Conservation (phyloP, 352 stramenopile species). For the Globisporangium alternatum region DNA sequence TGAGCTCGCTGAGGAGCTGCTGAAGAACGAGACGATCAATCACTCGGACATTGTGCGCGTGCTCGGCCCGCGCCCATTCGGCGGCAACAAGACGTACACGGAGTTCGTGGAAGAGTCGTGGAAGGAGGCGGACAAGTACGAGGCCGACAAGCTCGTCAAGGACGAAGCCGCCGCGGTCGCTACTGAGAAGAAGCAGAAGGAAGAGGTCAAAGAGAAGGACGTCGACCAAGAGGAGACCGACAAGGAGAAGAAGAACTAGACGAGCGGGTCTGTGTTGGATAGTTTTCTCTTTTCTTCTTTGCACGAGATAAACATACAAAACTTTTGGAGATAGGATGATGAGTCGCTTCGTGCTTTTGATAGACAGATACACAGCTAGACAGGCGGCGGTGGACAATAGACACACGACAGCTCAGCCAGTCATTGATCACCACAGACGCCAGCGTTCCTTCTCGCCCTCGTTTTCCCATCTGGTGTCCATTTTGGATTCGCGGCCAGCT, state of each 20-base stretch:
- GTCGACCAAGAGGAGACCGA: neutral
- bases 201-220: neutral
- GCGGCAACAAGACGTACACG: conserved; percentile 93
- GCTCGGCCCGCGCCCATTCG: conserved; percentile 93
- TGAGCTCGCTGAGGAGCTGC: conserved; percentile 92
- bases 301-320: neutral
- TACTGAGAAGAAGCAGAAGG: neutral
- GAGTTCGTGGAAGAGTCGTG: conserved; percentile 93
- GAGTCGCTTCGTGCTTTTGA: neutral
- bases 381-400: no score
- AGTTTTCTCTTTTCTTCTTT: conserved; percentile 2
- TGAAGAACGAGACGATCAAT: conserved; percentile 99
- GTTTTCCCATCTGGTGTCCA: neutral
- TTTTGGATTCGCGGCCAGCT: neutral
- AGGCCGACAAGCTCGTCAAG: conserved; percentile 61
- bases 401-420: no score
- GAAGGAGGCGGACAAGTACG: conserved; percentile 81
- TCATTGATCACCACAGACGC: no score
- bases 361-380: no score
- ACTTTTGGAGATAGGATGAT: neutral
- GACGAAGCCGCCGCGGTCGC: conserved; percentile 1
- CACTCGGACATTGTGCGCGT: conserved; percentile 96
- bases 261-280: neutral
- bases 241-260: conserved; percentile 7
- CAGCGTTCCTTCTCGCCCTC: no score